These are phyloP conservation scores for Alternaria infectoria DNA, from an alignment of 2,329 filamentous ascomycete species.

Conservation along the genomic window DNA sequence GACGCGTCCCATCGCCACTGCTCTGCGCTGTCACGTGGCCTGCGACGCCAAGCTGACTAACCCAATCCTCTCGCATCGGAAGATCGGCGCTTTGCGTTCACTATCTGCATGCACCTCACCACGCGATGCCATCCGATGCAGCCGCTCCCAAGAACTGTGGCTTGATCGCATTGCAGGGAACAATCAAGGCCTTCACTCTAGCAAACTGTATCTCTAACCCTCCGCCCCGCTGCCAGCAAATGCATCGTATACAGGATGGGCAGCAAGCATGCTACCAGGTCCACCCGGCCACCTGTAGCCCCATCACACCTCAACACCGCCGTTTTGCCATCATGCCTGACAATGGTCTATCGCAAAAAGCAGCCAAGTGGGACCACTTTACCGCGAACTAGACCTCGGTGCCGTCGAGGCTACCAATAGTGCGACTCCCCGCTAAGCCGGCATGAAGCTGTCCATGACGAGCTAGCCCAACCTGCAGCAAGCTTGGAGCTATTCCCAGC, in stretches of 20 bases:
- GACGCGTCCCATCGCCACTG: constrained; percentile 12
- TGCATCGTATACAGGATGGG: constrained; percentile 10
- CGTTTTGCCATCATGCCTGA: constrained; percentile 16
- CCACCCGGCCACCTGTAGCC: constrained; percentile 20
- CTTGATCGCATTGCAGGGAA: constrained; percentile 18
- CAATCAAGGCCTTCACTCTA: constrained; percentile 31
- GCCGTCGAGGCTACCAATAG: constrained; percentile 20
- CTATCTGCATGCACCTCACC: constrained; percentile 20
- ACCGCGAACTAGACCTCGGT: constrained; percentile 5
- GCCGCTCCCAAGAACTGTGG: constrained; percentile 30
- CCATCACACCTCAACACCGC: constrained; percentile 34
- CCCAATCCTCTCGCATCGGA: constrained; percentile 6
- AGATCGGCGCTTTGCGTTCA: constrained; percentile 30
- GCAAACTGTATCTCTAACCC: constrained; percentile 11
- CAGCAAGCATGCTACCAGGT: constrained; percentile 16
- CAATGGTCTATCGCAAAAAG: constrained; percentile 17
- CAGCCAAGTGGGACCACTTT: constrained; percentile 10
- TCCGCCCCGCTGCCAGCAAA: constrained; percentile 20
- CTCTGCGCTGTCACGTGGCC: constrained; percentile 15
- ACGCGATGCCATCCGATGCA: constrained; percentile 30
- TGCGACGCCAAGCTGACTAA: neutral
- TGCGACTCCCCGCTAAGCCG: constrained; percentile 25
- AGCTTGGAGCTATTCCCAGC: constrained; percentile 36
- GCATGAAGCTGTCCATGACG: constrained; percentile 33
- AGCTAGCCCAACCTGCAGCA: constrained; percentile 37